These are phyloP conservation scores for Bruguiera parviflora DNA, from an alignment of 345 rosid species.

Conservation along the genomic window DNA sequence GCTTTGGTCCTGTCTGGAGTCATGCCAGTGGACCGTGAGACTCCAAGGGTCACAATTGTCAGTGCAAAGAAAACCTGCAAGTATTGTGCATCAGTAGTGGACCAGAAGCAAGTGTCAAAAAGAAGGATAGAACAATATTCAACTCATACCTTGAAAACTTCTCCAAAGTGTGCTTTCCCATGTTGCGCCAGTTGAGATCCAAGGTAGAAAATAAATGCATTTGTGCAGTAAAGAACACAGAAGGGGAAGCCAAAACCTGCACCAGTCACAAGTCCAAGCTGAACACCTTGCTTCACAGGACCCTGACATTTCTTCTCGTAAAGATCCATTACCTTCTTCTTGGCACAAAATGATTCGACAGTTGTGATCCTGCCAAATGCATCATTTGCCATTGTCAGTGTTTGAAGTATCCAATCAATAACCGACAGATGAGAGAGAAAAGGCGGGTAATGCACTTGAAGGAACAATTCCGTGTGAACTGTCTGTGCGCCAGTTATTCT, in stretches of 20 bases:
- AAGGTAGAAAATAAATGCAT: slow-evolving; percentile 53
- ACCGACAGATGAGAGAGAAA: background rate
- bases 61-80: slow-evolving; percentile 59
- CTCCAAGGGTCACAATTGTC: slow-evolving; percentile 69
- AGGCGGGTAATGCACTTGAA: too few species aligned
- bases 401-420: background rate
- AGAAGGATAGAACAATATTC: background rate
- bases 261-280: slow-evolving; percentile 52
- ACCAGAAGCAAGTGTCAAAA: background rate
- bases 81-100: slow-evolving; percentile 1
- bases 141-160: slow-evolving; percentile 62
- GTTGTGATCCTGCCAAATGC: slow-evolving; percentile 65
- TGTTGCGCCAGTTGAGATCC: slow-evolving; percentile 48
- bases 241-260: slow-evolving; percentile 51
- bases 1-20: slow-evolving; percentile 78
- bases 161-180: slow-evolving; percentile 57
- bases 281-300: slow-evolving; percentile 46
- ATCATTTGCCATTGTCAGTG: slow-evolving; percentile 38
- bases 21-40: slow-evolving; percentile 67
- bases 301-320: slow-evolving; percentile 48
- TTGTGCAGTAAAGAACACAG: slow-evolving; percentile 40
- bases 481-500: too few species aligned
- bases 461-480: too few species aligned
- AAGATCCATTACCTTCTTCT: slow-evolving; percentile 52
- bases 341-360: slow-evolving; percentile 66